These are phyloP conservation scores for Phlyctochytrium bullatum DNA, from an alignment of 192 early-diverging fungal species.

Conservation along the genomic window DNA sequence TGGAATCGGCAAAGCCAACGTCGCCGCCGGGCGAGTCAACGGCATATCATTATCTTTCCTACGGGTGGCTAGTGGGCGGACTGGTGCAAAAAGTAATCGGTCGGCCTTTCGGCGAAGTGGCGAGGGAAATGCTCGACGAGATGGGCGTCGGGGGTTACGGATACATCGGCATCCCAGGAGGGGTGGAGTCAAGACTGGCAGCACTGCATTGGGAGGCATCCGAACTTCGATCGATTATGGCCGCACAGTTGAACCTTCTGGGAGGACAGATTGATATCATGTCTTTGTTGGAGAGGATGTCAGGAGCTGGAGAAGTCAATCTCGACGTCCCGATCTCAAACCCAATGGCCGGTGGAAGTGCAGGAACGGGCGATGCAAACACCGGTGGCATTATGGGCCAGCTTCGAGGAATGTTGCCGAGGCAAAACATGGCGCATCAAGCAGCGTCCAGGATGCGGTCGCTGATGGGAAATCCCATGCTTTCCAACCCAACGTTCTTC, in stretches of 20 bases:
- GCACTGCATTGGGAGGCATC: conserved; percentile 24
- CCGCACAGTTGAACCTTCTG: no score
- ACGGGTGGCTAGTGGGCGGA: conserved; percentile 33
- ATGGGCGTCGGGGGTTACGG: conserved; percentile 17
- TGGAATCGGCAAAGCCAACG: conserved; percentile 24
- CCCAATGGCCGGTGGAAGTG: background rate
- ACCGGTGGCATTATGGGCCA: background rate
- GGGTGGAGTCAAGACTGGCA: conserved; percentile 25
- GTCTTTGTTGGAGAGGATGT: background rate
- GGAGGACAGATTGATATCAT: background rate
- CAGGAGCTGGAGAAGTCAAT: background rate
- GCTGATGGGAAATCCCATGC: background rate
- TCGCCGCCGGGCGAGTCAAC: conserved; percentile 5
- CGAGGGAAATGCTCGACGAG: conserved; percentile 19
- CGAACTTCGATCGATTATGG: conserved; percentile 2
- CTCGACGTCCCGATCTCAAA: background rate
- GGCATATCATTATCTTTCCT: conserved; percentile 22
- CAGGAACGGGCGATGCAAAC: background rate
- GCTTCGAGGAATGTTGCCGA: no score
- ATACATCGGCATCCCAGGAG: conserved; percentile 32
- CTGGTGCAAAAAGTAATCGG: conserved; percentile 29
- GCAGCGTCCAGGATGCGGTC: background rate
- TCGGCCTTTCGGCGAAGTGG: conserved; percentile 5
- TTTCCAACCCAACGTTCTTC: conserved; percentile 27
- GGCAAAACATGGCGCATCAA: no score